A percentile compares a stretch with the other conserved stretches of the same genome.
phyloP scores from a whole-genome alignment of 441 rosid genomes.

The Metrosideros polymorpha region DNA sequence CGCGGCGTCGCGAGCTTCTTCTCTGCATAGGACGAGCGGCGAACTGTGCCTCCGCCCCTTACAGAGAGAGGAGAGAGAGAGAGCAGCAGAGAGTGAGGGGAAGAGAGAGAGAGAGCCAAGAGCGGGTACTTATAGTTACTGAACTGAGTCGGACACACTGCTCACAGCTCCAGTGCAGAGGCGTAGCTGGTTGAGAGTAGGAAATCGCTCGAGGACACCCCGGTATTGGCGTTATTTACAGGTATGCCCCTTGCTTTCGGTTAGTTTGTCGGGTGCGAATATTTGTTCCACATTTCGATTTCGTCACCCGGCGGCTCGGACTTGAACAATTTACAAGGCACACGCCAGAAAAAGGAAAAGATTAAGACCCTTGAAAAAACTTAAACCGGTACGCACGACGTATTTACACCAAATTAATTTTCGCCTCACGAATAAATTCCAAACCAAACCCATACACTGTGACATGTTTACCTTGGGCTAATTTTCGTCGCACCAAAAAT shows the following conservation, averaged over 20 bases:
- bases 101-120: background rate
- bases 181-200: background rate
- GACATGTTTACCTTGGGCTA: too few species aligned
- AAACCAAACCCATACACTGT: too few species aligned
- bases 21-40: background rate
- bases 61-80: background rate
- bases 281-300: background rate
- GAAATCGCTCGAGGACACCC: background rate
- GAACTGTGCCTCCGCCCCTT: background rate
- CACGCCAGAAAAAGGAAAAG: background rate
- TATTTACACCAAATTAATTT: background rate
- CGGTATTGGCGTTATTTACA: constrained; percentile 5
- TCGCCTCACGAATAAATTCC: fast-evolving
- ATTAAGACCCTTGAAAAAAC: fast-evolving
- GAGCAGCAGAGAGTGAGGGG: background rate
- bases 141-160: constrained; percentile 13
- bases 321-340: background rate
- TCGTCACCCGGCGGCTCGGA: background rate
- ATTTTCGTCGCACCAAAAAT: too few species aligned
- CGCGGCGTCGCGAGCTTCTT: background rate
- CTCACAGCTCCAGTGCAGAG: too few species aligned
- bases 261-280: background rate
- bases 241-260: constrained; percentile 24
- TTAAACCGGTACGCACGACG: fast-evolving
- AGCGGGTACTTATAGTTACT: background rate